phyloP scores from a whole-genome alignment of 164 flowering plant genomes.

The Stephania japonica region DNA sequence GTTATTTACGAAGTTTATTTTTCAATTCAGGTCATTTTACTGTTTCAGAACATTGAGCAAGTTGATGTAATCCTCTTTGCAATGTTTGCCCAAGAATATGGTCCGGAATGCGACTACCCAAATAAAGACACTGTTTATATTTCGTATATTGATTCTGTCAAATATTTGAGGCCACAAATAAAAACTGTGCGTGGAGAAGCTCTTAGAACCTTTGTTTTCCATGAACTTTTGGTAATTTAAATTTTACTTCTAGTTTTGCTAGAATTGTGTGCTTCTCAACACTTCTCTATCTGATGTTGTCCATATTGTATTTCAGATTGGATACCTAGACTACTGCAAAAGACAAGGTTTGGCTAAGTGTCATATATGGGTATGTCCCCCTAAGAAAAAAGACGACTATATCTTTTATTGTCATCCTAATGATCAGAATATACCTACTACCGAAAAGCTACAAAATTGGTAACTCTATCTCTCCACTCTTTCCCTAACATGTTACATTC shows the following conservation, averaged over 20 bases:
- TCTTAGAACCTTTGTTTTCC: conserved; percentile 93
- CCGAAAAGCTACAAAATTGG: conserved; percentile 97
- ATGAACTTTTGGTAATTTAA: conserved; percentile 77
- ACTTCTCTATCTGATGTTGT: background rate
- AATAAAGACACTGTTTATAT: conserved; percentile 96
- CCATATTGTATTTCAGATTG: conserved; percentile 54
- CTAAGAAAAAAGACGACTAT: conserved; percentile 56
- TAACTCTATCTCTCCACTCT: conserved; percentile 32
- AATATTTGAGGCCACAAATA: conserved; percentile 93
- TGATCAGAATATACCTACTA: conserved; percentile 97
- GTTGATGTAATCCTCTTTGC: conserved; percentile 99
- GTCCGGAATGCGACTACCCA: conserved; percentile 81
- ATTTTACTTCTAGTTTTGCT: background rate
- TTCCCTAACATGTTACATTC: conserved; percentile 25
- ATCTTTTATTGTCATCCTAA: conserved; percentile 96
- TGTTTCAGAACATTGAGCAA: conserved; percentile 98
- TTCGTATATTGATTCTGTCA: conserved; percentile 95
- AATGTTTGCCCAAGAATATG: conserved; percentile 99
- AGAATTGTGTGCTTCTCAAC: background rate
- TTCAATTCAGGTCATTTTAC: conserved; percentile 62
- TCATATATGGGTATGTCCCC: conserved; percentile 68
- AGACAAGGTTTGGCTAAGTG: conserved; percentile 52
- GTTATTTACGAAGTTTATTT: background rate
- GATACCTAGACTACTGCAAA: conserved; percentile 72
- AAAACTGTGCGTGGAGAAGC: conserved; percentile 89